A percentile compares a stretch with the other conserved stretches of the same genome.
Conservation (phyloP, 2,329 filamentous ascomycete genomes). For the Ophiocordyceps camponoti-saundersi region DNA sequence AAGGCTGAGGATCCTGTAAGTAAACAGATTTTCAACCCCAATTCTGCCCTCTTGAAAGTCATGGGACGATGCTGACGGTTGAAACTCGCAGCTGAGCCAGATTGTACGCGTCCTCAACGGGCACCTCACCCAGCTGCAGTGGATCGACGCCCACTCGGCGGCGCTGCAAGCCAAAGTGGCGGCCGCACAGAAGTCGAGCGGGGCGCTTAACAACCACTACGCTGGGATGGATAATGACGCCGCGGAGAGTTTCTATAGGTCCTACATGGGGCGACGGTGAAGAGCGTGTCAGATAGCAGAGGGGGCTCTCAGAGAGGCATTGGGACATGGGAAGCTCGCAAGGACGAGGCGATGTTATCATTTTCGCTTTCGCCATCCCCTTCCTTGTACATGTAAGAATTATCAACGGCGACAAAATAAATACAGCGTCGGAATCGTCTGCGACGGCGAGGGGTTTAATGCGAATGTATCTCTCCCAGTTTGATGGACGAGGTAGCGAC, state of each 20-base stretch:
- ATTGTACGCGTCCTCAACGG: constrained; percentile 91
- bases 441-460: neutral
- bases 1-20: constrained; percentile 77
- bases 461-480: neutral
- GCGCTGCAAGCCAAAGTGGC: constrained; percentile 68
- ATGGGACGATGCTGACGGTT: constrained; percentile 5
- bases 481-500: neutral
- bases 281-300: neutral
- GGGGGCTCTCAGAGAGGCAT: neutral
- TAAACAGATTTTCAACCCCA: constrained; percentile 8
- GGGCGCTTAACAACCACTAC: constrained; percentile 38
- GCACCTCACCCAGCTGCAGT: constrained; percentile 80
- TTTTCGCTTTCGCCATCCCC: neutral
- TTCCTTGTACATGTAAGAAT: neutral
- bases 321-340: neutral
- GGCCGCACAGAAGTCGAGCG: constrained; percentile 64
- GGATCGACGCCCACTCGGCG: constrained; percentile 76
- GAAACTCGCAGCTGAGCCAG: constrained; percentile 61
- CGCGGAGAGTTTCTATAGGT: constrained; percentile 80
- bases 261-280: constrained; percentile 61
- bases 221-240: constrained; percentile 49
- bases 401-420: neutral
- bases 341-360: neutral
- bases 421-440: neutral
- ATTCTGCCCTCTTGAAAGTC: neutral